These are phyloP conservation scores for Parathielavia appendiculata DNA, from an alignment of 495 filamentous ascomycete species.

Conservation along the genomic window DNA sequence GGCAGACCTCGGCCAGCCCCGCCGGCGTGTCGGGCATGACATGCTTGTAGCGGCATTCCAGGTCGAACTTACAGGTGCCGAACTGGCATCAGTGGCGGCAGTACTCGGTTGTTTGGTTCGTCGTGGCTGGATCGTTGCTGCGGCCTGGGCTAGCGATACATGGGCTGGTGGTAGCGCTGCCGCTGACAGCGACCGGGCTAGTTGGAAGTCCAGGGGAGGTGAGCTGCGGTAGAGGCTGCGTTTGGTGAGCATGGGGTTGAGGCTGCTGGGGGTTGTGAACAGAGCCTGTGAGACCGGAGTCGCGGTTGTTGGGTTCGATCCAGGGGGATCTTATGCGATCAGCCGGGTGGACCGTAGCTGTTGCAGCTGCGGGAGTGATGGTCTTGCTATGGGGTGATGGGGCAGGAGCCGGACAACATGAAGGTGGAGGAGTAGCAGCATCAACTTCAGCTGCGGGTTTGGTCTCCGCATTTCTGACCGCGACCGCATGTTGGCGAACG, in stretches of 20 bases:
- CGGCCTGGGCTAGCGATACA: not conserved
- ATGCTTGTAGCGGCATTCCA: constrained; percentile 39
- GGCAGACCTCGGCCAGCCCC: constrained; percentile 36
- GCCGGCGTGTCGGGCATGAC: constrained; percentile 36
- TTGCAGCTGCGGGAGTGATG: not conserved
- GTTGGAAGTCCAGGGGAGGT: not conserved
- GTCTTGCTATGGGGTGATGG: not conserved
- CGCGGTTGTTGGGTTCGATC: not conserved
- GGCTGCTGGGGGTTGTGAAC: not conserved
- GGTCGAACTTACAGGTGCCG: constrained; percentile 42
- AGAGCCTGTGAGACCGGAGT: not conserved
- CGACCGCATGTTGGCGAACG: not conserved
- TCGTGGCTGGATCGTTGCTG: not conserved
- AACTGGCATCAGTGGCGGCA: constrained; percentile 44
- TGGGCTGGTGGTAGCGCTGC: not conserved
- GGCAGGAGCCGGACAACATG: not conserved
- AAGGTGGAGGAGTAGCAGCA: not conserved
- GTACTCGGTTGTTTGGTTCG: constrained; percentile 17
- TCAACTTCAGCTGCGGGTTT: not conserved
- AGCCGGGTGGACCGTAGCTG: constrained; percentile 10
- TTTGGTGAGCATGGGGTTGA: not conserved
- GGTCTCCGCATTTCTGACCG: not conserved
- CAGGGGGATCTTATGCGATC: constrained; percentile 16
- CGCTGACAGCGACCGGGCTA: not conserved
- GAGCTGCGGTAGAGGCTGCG: not conserved